Evolutionary conservation across 2,329 filamentous ascomycete species (phyloP).

Genomic region (Triangularia setosa): DNA sequence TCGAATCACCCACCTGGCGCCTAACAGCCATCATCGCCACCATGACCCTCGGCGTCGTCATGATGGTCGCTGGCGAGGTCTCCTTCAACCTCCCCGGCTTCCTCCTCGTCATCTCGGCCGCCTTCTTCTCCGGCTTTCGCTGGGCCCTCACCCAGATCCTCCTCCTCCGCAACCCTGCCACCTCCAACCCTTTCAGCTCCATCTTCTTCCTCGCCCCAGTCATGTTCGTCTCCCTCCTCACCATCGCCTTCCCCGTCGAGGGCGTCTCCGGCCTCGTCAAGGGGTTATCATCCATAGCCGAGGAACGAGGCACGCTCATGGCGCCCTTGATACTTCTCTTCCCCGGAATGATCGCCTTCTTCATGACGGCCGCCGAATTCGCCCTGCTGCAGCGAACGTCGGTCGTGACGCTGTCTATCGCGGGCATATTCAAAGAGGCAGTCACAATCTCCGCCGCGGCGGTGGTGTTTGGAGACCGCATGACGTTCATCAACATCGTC

Average conservation of each 20-base stretch:
- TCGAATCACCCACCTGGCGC: slow-evolving; percentile 82
- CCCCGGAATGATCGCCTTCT: slow-evolving; percentile 85
- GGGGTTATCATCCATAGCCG: slow-evolving; percentile 61
- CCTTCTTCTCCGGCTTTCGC: slow-evolving; percentile 93
- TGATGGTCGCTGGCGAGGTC: slow-evolving; percentile 97
- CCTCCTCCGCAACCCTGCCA: slow-evolving; percentile 87
- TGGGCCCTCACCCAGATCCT: slow-evolving; percentile 99
- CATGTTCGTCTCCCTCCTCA: slow-evolving; percentile 82
- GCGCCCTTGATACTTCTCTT: slow-evolving; percentile 77
- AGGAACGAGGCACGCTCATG: slow-evolving; percentile 62
- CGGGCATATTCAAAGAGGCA: slow-evolving; percentile 98
- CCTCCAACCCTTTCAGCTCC: slow-evolving; percentile 91
- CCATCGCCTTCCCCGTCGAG: slow-evolving; percentile 82
- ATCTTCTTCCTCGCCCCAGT: slow-evolving; percentile 97
- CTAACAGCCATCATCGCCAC: slow-evolving; percentile 81
- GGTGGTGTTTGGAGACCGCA: slow-evolving; percentile 79
- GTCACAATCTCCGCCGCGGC: slow-evolving; percentile 89
- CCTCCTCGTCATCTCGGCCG: slow-evolving; percentile 84
- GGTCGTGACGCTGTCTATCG: slow-evolving; percentile 93
- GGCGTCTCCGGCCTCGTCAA: slow-evolving; percentile 65
- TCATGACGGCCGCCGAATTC: slow-evolving; percentile 96
- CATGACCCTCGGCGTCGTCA: slow-evolving; percentile 90
- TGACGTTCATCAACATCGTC: slow-evolving; percentile 82
- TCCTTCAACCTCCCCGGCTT: slow-evolving; percentile 86
- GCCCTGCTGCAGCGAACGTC: slow-evolving; percentile 91